Evolutionary conservation across 2,329 filamentous ascomycete genomes (phyloP).

Genomic region (Fusarium sambucinum): DNA sequence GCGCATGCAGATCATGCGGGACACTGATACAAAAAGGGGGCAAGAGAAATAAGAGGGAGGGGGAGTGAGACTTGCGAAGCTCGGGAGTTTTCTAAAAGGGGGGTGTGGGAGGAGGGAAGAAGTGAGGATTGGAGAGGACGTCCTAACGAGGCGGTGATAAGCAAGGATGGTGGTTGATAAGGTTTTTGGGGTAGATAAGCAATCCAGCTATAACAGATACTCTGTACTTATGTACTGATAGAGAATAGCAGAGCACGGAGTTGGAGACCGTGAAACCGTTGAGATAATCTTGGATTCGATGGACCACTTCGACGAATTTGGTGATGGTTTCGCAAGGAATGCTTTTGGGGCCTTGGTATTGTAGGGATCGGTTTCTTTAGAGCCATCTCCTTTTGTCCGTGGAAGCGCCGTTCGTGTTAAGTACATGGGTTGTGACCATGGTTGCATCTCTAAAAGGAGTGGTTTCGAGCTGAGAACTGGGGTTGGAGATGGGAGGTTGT

Average conservation of each 20-base stretch:
- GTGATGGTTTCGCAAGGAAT: conserved; percentile 12
- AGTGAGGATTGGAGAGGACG: conserved; percentile 11
- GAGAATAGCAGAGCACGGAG: conserved; percentile 8
- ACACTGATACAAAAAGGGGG: conserved; percentile 17
- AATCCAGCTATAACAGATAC: not conserved
- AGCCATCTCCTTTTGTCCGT: conserved; percentile 7
- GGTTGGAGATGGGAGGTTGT: not conserved
- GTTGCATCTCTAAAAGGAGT: not conserved
- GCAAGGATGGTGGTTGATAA: conserved; percentile 33
- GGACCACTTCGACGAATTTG: not conserved
- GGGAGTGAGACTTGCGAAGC: conserved; percentile 15
- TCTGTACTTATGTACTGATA: conserved; percentile 17
- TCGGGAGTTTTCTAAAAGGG: conserved; percentile 28
- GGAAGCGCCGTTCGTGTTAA: not conserved
- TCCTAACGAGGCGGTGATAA: conserved; percentile 21
- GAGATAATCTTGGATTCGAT: conserved; percentile 1
- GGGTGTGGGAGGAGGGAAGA: conserved; percentile 13
- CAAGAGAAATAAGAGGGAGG: conserved; percentile 2
- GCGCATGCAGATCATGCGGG: conserved; percentile 31
- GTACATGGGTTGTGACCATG: not conserved
- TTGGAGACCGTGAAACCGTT: conserved; percentile 26
- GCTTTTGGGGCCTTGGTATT: conserved; percentile 14
- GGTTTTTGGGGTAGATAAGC: conserved; percentile 29
- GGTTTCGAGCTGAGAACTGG: conserved; percentile 1
- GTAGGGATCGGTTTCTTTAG: conserved; percentile 27